Evolutionary conservation across 225 moss, liverwort and hornwort species (phyloP).

Genomic region (Asterella californica): DNA sequence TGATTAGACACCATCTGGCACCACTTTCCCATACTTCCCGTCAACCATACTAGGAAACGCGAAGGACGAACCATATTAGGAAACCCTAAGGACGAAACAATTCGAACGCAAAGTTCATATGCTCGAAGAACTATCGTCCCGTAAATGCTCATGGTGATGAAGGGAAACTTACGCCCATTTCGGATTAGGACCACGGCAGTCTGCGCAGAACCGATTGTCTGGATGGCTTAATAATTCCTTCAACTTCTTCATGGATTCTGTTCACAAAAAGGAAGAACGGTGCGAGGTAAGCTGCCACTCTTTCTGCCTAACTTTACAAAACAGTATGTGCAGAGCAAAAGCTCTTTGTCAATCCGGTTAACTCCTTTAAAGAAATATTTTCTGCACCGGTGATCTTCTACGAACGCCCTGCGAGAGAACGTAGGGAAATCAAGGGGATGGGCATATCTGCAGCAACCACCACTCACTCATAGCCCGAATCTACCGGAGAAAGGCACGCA

Average conservation of each 20-base stretch:
- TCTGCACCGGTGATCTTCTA: not conserved
- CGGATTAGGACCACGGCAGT: slow-evolving; percentile 76
- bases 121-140: not conserved
- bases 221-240: slow-evolving; percentile 65
- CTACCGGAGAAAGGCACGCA: too few relatives aligned
- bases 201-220: slow-evolving; percentile 82
- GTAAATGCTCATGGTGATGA: not conserved
- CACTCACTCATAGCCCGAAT: too few relatives aligned
- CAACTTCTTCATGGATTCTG: slow-evolving; percentile 62
- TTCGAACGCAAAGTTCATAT: not conserved
- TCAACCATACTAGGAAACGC: not conserved
- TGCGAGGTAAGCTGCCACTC: not conserved
- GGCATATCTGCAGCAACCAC: too few relatives aligned
- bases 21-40: not conserved
- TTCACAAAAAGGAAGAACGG: not conserved
- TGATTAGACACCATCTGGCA: not conserved
- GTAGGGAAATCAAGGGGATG: too few relatives aligned
- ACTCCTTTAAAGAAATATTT: not conserved
- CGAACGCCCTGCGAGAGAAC: too few relatives aligned
- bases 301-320: not conserved
- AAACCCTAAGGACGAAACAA: not conserved
- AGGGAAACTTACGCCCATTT: slow-evolving; percentile 87
- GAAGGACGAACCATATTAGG: not conserved
- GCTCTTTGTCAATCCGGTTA: not conserved
- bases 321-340: not conserved